These are phyloP conservation scores for Hypoxylon subgilvum DNA, from an alignment of 495 filamentous ascomycete species.

Conservation along the genomic window DNA sequence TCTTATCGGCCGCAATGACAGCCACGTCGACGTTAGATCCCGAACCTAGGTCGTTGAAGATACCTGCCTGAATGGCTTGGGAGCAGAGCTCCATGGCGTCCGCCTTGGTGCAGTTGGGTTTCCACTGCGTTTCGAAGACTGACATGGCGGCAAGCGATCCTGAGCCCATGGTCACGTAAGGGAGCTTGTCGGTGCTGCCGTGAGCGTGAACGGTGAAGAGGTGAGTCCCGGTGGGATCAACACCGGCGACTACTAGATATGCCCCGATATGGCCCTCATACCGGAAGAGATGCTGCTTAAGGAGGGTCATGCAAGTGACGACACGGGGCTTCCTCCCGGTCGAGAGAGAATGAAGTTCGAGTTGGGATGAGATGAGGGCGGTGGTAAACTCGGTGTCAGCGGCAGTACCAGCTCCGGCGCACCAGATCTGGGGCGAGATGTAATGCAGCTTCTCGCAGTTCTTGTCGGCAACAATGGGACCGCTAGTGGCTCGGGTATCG, in stretches of 20 bases:
- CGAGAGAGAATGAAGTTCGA: constrained; percentile 93
- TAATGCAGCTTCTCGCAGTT: constrained; percentile 99
- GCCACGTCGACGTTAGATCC: constrained; percentile 98
- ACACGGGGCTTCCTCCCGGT: constrained; percentile 96
- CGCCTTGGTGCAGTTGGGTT: constrained; percentile 74
- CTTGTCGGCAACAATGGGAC: constrained; percentile 99
- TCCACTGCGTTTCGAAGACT: constrained; percentile 97
- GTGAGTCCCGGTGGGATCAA: constrained; percentile 94
- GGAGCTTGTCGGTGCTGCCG: constrained; percentile 97
- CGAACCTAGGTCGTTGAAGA: constrained; percentile 98
- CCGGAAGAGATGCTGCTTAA: constrained; percentile 98
- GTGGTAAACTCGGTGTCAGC: constrained; percentile 99
- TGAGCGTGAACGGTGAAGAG: constrained; percentile 99
- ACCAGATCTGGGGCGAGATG: constrained; percentile 99
- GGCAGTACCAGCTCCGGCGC: constrained; percentile 95
- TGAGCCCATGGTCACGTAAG: constrained; percentile 99
- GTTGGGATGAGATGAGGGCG: constrained; percentile 94
- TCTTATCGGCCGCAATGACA: constrained; percentile 92
- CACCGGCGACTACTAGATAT: constrained; percentile 96
- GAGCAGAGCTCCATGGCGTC: constrained; percentile 81
- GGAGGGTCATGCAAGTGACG: constrained; percentile 98
- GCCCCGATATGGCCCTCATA: constrained; percentile 98
- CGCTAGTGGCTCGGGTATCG: constrained; percentile 96
- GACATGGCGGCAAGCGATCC: constrained; percentile 97
- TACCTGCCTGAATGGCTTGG: constrained; percentile 93